Base-by-base conservation (phyloP, 1,284 basidiomycete genomes). In the Golubevia sp. region DNA sequence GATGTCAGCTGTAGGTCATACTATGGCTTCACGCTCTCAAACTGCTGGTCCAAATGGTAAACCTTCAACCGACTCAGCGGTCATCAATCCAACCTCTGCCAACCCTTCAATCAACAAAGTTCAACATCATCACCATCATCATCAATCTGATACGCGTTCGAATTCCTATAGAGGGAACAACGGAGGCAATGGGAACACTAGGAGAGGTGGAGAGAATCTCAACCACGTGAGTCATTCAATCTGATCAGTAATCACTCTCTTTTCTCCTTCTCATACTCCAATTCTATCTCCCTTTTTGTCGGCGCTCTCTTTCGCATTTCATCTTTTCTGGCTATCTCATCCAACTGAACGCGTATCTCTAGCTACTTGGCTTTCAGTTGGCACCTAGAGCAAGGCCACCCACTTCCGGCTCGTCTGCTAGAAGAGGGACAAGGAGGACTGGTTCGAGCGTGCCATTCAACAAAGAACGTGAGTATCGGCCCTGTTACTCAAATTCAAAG, bases 281-380 rank as follows among this genome's bases (percentile, higher is more conserved):
- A 18, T 23, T 49, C 21, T 52, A 15, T 3, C 44, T n/a, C 8
- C 24, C 49, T 38, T 7, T n/a, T 48, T 56, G 11, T 62, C 79
- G 57, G 60, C 81, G 38, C 71, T 82, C 58, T 71, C 77, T 48
- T 82, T 82, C 63, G 81, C 79, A 20, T 49, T 82, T 23, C 79
- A n/a, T n/a, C n/a, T n/a, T n/a, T n/a, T n/a, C n/a, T n/a, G n/a
- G n/a, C 27, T 25, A 11, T 30, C 24, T 15, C 18, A 11, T 25
- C 51, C 51, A 30, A 30, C 27, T 15, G 27, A n/a, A 30, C 24
- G 51, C 27, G 51, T 53, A 15, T 53, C 24, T 15, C 11, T 53
- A 30, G 27, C n/a, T 30, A n/a, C 20, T 30, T 11, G 24, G 27
- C 11, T 30, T 25, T n/a, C 24, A 53, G 18, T 53, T 53, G 51